These are phyloP conservation scores for Pythium dissimile DNA, from an alignment of 352 stramenopile genomes.

Conservation along the genomic window DNA sequence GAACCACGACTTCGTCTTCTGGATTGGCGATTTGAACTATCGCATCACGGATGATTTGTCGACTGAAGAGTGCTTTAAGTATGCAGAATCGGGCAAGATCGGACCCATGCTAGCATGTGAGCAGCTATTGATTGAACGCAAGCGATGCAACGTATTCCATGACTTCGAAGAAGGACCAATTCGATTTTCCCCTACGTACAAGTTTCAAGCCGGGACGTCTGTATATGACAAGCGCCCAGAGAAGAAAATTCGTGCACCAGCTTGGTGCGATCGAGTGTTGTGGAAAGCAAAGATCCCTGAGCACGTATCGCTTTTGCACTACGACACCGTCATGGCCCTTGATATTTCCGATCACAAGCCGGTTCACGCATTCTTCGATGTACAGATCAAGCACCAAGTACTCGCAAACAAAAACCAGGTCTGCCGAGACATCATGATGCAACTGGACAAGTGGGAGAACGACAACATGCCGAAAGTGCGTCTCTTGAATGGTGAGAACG, in stretches of 20 bases:
- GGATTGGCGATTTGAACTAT: constrained; percentile 93
- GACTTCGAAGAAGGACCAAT: constrained; percentile 91
- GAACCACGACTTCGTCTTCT: constrained; percentile 99
- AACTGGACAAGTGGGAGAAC: constrained; percentile 96
- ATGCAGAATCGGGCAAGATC: constrained; percentile 39
- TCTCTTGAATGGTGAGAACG: constrained; percentile 52
- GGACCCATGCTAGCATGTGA: constrained; percentile 41
- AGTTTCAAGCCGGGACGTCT: constrained; percentile 95
- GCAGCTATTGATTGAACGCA: constrained; percentile 70
- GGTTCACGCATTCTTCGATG: constrained; percentile 91
- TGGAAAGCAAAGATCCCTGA: constrained; percentile 64
- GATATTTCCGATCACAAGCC: constrained; percentile 99
- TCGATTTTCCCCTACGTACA: constrained; percentile 96
- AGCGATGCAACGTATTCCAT: constrained; percentile 72
- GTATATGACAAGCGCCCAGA: constrained; percentile 97
- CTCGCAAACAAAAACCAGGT: constrained; percentile 87
- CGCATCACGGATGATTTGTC: constrained; percentile 79
- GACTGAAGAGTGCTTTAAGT: constrained; percentile 71
- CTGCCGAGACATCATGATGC: constrained; percentile 91
- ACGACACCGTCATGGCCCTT: constrained; percentile 86
- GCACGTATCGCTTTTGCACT: constrained; percentile 73
- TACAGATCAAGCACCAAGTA: constrained; percentile 92
- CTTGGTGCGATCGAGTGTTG: constrained; percentile 93
- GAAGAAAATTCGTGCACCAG: constrained; percentile 98
- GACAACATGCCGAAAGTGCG: constrained; percentile 92